Conservation (phyloP, 2,329 filamentous ascomycete genomes). For the Sporothrix brasiliensis region DNA sequence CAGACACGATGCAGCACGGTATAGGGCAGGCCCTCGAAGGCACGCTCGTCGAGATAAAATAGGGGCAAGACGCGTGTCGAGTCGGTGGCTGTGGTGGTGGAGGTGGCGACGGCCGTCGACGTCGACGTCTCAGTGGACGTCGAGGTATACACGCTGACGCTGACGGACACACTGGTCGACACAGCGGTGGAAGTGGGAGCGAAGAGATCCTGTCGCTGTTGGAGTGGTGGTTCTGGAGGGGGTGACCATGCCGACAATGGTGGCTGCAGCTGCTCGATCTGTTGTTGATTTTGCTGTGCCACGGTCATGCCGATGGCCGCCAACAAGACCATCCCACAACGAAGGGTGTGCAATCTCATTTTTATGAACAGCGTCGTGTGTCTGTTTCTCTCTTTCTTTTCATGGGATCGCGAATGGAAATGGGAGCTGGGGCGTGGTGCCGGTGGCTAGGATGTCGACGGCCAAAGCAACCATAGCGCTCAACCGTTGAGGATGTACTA, state of each 20-base stretch:
- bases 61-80: conserved; percentile 37
- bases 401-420: not conserved
- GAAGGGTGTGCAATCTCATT: not conserved
- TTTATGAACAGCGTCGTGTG: not conserved
- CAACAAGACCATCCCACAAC: not conserved
- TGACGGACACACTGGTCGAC: conserved; percentile 20
- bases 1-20: conserved; percentile 38
- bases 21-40: conserved; percentile 38
- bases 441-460: conserved; percentile 17
- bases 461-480: conserved; percentile 24
- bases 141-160: conserved; percentile 28
- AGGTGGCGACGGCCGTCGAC: conserved; percentile 22
- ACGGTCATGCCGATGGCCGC: not conserved
- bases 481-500: not conserved
- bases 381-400: not conserved
- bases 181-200: conserved; percentile 28
- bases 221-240: not conserved
- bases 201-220: conserved; percentile 3
- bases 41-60: conserved; percentile 39
- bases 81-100: conserved; percentile 32
- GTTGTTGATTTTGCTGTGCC: conserved; percentile 14
- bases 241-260: not conserved
- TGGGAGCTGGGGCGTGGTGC: conserved; percentile 6
- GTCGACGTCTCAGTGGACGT: conserved; percentile 31
- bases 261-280: not conserved